Evolutionary conservation across 352 stramenopile species (phyloP), one percentile per base, ranked within the genome.

Genomic region (Saprolegnia parasitica): DNA sequence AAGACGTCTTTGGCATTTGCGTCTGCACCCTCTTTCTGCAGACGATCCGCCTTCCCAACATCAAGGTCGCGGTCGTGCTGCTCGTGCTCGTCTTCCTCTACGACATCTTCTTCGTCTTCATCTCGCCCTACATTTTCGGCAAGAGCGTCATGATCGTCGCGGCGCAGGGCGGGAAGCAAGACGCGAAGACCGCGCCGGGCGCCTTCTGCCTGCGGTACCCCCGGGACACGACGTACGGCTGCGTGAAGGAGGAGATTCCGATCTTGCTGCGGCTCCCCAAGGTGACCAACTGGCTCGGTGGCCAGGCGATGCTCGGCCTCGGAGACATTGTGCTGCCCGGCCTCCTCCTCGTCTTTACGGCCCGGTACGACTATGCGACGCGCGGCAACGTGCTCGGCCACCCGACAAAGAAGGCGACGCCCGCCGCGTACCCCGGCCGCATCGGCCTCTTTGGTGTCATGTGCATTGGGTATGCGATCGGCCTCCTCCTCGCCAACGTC

Each of bases 51-150:
- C 77, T 98, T 47, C 94, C 95, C 56, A 95, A 88, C 66, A 83
- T 98, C 70, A 90, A 93, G 77, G 92, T 98, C 24, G 95, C 91
- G 18, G 83, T 85, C 0, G 81, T 97, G 24, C 76, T 98, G 42
- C 83, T 98, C 67, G 85, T 93, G 56, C 81, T 97, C 32, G 91
- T 96, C 21, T 98, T 98, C 78, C 84, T 95, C 71, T 98, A 98
- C 76, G 93, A 98, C 76, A 89, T 98, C 47, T 98, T 98, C 75
- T 98, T 98, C 84, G 91, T 98, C 21, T 98, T 98, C 77, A 74
- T 98, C 39, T 97, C 90, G 46, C 93, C 91, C 5, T 87, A 89
- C 61, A 87, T 98, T 39, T 96, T 97, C 68, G 67, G 84, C n/a
- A 76, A 93, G 67, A 95, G 78, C 64, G 87, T 98, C 70, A 98